These are phyloP conservation scores for Cyclotella distinguenda DNA, from an alignment of 108 stramenopile genomes.

Conservation along the genomic window DNA sequence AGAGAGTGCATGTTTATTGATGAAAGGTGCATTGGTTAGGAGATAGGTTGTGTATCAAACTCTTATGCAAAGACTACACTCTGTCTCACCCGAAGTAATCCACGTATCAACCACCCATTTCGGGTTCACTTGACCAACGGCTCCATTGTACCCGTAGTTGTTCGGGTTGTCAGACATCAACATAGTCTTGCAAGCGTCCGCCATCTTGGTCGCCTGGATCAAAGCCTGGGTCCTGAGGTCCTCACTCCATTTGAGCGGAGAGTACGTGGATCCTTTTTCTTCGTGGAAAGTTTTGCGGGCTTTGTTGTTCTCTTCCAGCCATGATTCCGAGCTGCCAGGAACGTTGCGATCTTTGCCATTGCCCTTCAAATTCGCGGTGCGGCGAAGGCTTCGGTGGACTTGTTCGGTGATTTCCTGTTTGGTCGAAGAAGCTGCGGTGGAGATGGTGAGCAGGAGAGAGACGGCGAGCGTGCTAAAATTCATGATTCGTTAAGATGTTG, in stretches of 20 bases:
- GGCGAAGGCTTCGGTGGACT: no score
- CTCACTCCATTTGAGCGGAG: neutral
- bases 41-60: neutral
- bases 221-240: neutral
- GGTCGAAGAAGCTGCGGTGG: no score
- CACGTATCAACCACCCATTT: neutral
- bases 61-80: neutral
- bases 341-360: no score
- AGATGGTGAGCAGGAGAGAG: no score
- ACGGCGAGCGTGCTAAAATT: no score
- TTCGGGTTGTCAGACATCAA: neutral
- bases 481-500: no score
- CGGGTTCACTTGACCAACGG: neutral
- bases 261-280: neutral
- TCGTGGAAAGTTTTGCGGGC: slow-evolving; percentile 2
- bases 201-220: neutral
- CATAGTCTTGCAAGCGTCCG: neutral
- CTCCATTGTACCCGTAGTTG: neutral
- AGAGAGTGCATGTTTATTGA: neutral
- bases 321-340: neutral
- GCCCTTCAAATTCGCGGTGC: no score
- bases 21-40: neutral
- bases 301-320: neutral
- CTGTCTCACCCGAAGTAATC: neutral
- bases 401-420: no score